phyloP scores from a whole-genome alignment of 768 basidiomycete genomes.

The Mycena belliarum region DNA sequence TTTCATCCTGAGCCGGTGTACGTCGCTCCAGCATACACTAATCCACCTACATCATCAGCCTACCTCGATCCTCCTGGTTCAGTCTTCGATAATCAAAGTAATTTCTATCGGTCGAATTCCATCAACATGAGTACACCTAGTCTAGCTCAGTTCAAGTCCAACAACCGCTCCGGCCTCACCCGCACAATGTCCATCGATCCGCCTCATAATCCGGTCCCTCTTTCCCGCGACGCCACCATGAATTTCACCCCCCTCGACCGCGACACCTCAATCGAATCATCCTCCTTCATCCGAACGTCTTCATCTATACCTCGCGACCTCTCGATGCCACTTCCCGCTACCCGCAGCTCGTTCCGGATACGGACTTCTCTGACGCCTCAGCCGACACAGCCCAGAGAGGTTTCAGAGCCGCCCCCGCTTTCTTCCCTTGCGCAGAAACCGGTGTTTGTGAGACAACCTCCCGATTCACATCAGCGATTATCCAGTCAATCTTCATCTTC shows the following conservation, averaged over 20 bases:
- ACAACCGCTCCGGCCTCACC: slow-evolving; percentile 33
- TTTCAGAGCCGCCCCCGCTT: slow-evolving; percentile 72
- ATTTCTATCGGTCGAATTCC: slow-evolving; percentile 21
- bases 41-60: slow-evolving; percentile 25
- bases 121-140: slow-evolving; percentile 27
- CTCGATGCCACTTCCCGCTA: slow-evolving; percentile 48
- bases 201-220: slow-evolving; percentile 35
- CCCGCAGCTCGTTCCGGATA: slow-evolving; percentile 58
- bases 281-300: slow-evolving; percentile 25
- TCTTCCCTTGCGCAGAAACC: slow-evolving; percentile 63
- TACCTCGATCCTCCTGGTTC: slow-evolving; percentile 60
- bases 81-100: slow-evolving; percentile 35
- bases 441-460: slow-evolving; percentile 66
- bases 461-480: slow-evolving; percentile 29
- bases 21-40: slow-evolving; percentile 19
- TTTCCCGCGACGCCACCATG: slow-evolving; percentile 48
- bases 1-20: slow-evolving; percentile 25
- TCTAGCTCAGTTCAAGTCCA: slow-evolving; percentile 27
- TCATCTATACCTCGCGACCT: slow-evolving; percentile 37
- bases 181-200: slow-evolving; percentile 81
- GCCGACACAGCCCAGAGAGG: slow-evolving; percentile 51
- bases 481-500: slow-evolving; percentile 36
- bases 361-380: slow-evolving; percentile 74
- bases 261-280: slow-evolving; percentile 42
- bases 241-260: slow-evolving; percentile 34